A percentile compares a stretch with the other conserved stretches of the same genome.
Conservation (phyloP, 2,329 filamentous ascomycete genomes). For the Cadophora sp. region DNA sequence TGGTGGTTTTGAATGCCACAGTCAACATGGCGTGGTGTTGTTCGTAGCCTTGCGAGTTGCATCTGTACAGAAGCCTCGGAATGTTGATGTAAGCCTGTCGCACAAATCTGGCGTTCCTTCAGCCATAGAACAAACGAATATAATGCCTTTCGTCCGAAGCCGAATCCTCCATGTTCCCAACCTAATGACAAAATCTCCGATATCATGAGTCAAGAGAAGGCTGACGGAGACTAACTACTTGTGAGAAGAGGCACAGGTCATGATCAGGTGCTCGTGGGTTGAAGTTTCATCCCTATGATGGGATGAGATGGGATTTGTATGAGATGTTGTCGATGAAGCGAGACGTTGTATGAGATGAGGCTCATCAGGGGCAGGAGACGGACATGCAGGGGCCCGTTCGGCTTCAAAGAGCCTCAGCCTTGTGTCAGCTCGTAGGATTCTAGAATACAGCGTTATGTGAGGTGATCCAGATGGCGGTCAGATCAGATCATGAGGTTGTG, state of each 20-base stretch:
- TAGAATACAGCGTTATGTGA: neutral
- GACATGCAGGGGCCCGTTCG: constrained; percentile 2
- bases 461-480: neutral
- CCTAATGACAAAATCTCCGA: neutral
- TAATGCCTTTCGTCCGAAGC: neutral
- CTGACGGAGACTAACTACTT: neutral
- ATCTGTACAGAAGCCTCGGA: neutral
- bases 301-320: neutral
- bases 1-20: neutral
- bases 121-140: neutral
- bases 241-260: constrained; percentile 1
- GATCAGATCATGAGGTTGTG: neutral
- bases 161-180: neutral
- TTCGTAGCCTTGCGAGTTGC: neutral
- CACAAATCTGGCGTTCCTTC: neutral
- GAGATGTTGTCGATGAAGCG: constrained; percentile 2
- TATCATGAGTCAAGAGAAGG: neutral
- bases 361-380: constrained; percentile 1
- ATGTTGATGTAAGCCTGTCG: neutral
- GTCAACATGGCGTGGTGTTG: neutral
- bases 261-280: neutral
- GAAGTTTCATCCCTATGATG: neutral
- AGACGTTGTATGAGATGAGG: constrained; percentile 24
- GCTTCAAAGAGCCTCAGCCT: constrained; percentile 29
- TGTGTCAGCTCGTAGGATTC: constrained; percentile 12